Conservation (phyloP, 805 yeast species). For the Candida xyloterini region DNA sequence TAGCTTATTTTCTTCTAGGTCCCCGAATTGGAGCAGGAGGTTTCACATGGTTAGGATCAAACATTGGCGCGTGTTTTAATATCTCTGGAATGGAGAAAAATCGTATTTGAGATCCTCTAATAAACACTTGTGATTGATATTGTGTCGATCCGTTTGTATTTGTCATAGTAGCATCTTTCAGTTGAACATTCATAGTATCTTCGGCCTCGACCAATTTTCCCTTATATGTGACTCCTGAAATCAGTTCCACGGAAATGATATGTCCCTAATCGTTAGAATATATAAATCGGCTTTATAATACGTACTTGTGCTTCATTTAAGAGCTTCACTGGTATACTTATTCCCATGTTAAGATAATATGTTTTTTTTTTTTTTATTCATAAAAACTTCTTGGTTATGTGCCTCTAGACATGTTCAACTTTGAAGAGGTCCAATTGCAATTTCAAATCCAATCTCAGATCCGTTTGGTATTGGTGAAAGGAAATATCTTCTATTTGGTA, state of each 20-base stretch:
- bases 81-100: conserved; percentile 87
- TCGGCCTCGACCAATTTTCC: conserved; percentile 84
- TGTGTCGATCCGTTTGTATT: conserved; percentile 70
- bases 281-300: not conserved
- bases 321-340: conserved; percentile 81
- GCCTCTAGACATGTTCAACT: conserved; percentile 16
- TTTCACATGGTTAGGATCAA: conserved; percentile 51
- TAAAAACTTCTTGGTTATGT: conserved; percentile 5
- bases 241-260: conserved; percentile 73
- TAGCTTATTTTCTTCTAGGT: conserved; percentile 17
- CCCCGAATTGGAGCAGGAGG: conserved; percentile 74
- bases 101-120: conserved; percentile 87
- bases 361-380: not conserved
- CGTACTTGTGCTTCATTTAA: conserved; percentile 73
- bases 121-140: conserved; percentile 79
- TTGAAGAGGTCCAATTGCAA: conserved; percentile 35
- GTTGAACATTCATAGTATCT: conserved; percentile 91
- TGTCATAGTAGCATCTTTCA: conserved; percentile 78
- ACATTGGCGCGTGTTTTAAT: conserved; percentile 84
- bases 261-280: conserved; percentile 56
- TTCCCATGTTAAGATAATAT: conserved; percentile 41
- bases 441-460: conserved; percentile 36
- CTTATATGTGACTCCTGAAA: conserved; percentile 81
- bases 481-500: conserved; percentile 55
- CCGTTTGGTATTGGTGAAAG: conserved; percentile 48